Percentiles rank a stretch among this genome's conserved stretches.
Evolutionary conservation across 768 basidiomycete species (phyloP).

Genomic region (Gloeophyllum trabeum): DNA sequence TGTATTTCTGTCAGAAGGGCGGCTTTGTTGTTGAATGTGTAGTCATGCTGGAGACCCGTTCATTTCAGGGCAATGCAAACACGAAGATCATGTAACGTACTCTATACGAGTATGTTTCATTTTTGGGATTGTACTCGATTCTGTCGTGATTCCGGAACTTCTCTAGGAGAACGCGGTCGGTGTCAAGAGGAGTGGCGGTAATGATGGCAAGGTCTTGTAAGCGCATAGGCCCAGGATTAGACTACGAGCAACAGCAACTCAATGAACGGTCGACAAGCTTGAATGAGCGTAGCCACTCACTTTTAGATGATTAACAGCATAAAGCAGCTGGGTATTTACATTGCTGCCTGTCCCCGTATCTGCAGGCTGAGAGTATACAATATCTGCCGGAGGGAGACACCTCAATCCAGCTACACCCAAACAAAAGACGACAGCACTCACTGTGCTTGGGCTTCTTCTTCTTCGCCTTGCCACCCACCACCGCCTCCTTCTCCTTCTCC

Average conservation of each 20-base stretch:
- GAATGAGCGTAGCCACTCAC: slow-evolving; percentile 23
- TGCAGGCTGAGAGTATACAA: slow-evolving; percentile 83
- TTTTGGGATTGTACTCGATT: slow-evolving; percentile 72
- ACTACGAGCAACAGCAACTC: slow-evolving; percentile 20
- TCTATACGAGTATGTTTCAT: slow-evolving; percentile 79
- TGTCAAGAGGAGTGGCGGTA: slow-evolving; percentile 67
- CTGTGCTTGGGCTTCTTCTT: slow-evolving; percentile 53
- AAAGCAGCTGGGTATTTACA: slow-evolving; percentile 80
- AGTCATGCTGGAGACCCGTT: slow-evolving; percentile 62
- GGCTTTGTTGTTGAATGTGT: slow-evolving; percentile 74
- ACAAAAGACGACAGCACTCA: slow-evolving; percentile 18
- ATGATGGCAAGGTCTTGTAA: slow-evolving; percentile 80
- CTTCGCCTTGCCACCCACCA: too few relatives aligned
- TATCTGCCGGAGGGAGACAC: slow-evolving; percentile 27
- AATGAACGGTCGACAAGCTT: neutral
- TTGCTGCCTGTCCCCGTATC: slow-evolving; percentile 74
- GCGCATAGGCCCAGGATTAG: slow-evolving; percentile 71
- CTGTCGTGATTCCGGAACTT: slow-evolving; percentile 77
- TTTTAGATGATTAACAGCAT: slow-evolving; percentile 75
- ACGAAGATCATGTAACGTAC: slow-evolving; percentile 25
- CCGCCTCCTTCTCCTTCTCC: too few relatives aligned
- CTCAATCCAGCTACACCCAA: neutral
- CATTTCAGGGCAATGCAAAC: slow-evolving; percentile 1
- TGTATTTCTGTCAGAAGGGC: slow-evolving; percentile 80
- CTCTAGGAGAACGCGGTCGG: slow-evolving; percentile 59